Percentiles rank a stretch among this genome's conserved stretches.
These are phyloP conservation scores for Dendrobium nobile DNA, from an alignment of 106 monocot genomes.

Conservation along the genomic window DNA sequence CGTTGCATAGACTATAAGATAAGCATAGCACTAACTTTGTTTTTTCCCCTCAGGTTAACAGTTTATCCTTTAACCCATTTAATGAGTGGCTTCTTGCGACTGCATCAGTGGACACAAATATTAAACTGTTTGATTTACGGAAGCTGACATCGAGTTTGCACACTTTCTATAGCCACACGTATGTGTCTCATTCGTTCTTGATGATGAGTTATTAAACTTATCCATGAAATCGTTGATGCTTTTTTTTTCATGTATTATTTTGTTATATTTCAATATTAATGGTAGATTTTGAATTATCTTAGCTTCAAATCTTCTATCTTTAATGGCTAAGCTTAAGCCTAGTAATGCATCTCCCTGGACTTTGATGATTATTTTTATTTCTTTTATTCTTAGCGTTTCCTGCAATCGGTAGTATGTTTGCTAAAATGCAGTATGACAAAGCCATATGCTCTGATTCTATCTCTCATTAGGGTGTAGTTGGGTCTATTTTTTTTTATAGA, in stretches of 20 bases:
- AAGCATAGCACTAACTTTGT: not conserved
- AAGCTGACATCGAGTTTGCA: constrained; percentile 65
- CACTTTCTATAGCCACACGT: constrained; percentile 83
- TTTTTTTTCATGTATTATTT: not conserved
- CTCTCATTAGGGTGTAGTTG: not conserved
- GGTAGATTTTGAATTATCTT: not conserved
- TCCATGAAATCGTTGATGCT: not conserved
- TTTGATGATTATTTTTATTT: not conserved
- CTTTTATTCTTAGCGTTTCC: not conserved
- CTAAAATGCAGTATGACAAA: not conserved
- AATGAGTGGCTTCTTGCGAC: constrained; percentile 93
- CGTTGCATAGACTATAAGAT: not conserved
- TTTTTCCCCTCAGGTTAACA: constrained; percentile 60
- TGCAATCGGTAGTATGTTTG: not conserved
- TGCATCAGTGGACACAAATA: constrained; percentile 71
- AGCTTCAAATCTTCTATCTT: not conserved
- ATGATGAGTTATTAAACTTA: not conserved
- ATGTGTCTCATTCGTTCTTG: constrained; percentile 14
- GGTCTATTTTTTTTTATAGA: not conserved
- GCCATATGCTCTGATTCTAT: not conserved
- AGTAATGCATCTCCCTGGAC: not conserved
- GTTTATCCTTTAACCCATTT: constrained; percentile 80
- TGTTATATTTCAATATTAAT: not conserved
- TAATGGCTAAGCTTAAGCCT: not conserved
- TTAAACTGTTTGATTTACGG: constrained; percentile 85